phyloP scores from a whole-genome alignment of 495 filamentous ascomycete species.

The Sabuloglossum arenarium region DNA sequence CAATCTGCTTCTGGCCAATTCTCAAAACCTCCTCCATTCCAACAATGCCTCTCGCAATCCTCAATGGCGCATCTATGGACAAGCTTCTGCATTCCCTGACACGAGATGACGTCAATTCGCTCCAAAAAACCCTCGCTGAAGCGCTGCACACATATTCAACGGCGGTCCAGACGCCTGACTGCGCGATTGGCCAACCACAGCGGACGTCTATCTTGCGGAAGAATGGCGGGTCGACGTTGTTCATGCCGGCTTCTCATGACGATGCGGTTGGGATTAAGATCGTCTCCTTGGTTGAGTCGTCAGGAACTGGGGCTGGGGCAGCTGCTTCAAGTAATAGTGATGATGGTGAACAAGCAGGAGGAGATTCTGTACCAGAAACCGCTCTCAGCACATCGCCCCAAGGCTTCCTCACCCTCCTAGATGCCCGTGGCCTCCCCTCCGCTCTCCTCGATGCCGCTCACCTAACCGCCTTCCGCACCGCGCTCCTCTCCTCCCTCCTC shows the following conservation, averaged over 20 bases:
- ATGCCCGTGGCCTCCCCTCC: conserved; percentile 39
- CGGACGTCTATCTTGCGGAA: conserved; percentile 45
- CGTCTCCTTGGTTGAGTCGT: conserved; percentile 24
- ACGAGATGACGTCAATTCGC: conserved; percentile 39
- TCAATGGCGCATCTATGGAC: conserved; percentile 49
- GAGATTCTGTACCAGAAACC: conserved; percentile 13
- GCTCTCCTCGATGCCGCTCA: conserved; percentile 71
- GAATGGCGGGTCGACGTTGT: conserved; percentile 53
- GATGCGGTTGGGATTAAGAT: conserved; percentile 41
- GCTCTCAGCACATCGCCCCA: conserved; percentile 31
- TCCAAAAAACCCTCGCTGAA: conserved; percentile 44
- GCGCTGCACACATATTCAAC: conserved; percentile 72
- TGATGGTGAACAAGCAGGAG: conserved; percentile 13
- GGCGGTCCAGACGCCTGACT: conserved; percentile 27
- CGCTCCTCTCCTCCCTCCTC: conserved; percentile 55
- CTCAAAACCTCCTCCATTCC: not conserved
- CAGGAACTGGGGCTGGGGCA: not conserved
- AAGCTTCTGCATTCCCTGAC: conserved; percentile 50
- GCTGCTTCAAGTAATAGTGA: too few relatives aligned
- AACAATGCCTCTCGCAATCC: conserved; percentile 54
- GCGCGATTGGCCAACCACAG: conserved; percentile 38
- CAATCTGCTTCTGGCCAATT: too few relatives aligned
- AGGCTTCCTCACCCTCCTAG: conserved; percentile 59
- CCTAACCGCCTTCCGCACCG: conserved; percentile 84
- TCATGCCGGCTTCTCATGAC: conserved; percentile 63